Conservation (phyloP, 768 basidiomycete genomes). For the Leccinum disarticulatum region DNA sequence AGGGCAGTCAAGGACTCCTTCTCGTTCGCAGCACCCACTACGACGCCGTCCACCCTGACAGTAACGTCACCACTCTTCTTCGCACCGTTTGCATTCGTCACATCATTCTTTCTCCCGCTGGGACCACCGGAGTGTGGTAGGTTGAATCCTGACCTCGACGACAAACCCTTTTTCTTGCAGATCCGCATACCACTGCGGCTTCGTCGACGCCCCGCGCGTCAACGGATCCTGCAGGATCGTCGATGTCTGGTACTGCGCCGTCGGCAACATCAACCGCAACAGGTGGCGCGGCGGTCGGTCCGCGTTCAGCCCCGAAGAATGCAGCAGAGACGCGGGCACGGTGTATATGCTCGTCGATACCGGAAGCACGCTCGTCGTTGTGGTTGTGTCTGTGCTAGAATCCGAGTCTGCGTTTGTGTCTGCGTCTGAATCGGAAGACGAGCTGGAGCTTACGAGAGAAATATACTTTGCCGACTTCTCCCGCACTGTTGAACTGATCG, state of each 20-base stretch:
- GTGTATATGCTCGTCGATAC: conserved; percentile 64
- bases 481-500: conserved; percentile 44
- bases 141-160: conserved; percentile 56
- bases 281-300: conserved; percentile 66
- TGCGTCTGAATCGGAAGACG: not conserved
- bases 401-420: not conserved
- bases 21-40: too few relatives aligned
- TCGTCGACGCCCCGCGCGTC: conserved; percentile 54
- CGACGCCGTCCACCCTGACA: too few relatives aligned
- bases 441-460: conserved; percentile 24
- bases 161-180: conserved; percentile 60
- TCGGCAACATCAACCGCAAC: conserved; percentile 75
- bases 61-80: too few relatives aligned
- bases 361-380: conserved; percentile 41
- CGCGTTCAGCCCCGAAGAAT: conserved; percentile 64
- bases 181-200: conserved; percentile 71
- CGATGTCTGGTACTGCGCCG: conserved; percentile 74
- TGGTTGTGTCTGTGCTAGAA: too few relatives aligned
- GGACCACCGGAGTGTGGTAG: conserved; percentile 17
- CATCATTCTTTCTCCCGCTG: conserved; percentile 1
- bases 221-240: conserved; percentile 77
- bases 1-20: too few relatives aligned
- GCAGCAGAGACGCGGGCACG: conserved; percentile 79
- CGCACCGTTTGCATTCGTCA: not conserved
- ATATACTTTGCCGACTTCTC: conserved; percentile 36